Percentiles rank a stretch among this genome's conserved stretches.
These are phyloP conservation scores for Pistacia integerrima DNA, from an alignment of 345 rosid species.

Conservation along the genomic window DNA sequence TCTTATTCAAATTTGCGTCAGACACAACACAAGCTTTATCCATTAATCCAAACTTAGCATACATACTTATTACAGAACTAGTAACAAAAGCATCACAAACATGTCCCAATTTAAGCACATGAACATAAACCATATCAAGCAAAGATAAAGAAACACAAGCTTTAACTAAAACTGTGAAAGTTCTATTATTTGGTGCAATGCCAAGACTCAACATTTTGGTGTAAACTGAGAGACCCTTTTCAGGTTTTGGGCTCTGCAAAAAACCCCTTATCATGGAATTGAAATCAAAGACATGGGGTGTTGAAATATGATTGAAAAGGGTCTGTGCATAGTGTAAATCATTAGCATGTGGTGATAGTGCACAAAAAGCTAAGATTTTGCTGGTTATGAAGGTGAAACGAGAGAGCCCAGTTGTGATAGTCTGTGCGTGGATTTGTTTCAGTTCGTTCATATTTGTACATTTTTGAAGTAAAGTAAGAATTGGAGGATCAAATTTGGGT, in stretches of 20 bases:
- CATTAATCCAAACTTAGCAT: slow-evolving; percentile 27
- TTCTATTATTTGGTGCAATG: slow-evolving; percentile 26
- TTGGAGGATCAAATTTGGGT: slow-evolving; percentile 13
- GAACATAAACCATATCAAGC: slow-evolving; percentile 28
- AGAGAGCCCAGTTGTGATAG: slow-evolving; percentile 22
- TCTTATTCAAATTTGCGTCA: slow-evolving; percentile 16
- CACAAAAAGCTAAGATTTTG: slow-evolving; percentile 35
- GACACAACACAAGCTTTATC: slow-evolving; percentile 23
- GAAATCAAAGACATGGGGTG: slow-evolving; percentile 27
- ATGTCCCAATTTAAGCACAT: slow-evolving; percentile 30
- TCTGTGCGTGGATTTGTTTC: slow-evolving; percentile 40
- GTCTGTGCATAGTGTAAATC: slow-evolving; percentile 22
- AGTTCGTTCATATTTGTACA: slow-evolving; percentile 24
- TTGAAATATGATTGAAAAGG: slow-evolving; percentile 28
- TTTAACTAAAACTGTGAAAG: slow-evolving; percentile 29
- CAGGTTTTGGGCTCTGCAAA: slow-evolving; percentile 10
- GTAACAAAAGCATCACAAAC: slow-evolving; percentile 22
- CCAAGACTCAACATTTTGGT: slow-evolving; percentile 24
- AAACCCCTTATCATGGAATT: slow-evolving; percentile 39
- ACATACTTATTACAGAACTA: slow-evolving; percentile 26
- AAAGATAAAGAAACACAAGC: slow-evolving; percentile 20
- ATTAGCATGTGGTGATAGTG: slow-evolving; percentile 18
- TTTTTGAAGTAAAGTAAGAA: slow-evolving; percentile 25
- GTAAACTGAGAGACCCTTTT: slow-evolving; percentile 28
- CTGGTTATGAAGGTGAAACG: slow-evolving; percentile 29